phyloP scores from a whole-genome alignment of 163 green algal genomes.

The Coccomyxa subellipsoidea region DNA sequence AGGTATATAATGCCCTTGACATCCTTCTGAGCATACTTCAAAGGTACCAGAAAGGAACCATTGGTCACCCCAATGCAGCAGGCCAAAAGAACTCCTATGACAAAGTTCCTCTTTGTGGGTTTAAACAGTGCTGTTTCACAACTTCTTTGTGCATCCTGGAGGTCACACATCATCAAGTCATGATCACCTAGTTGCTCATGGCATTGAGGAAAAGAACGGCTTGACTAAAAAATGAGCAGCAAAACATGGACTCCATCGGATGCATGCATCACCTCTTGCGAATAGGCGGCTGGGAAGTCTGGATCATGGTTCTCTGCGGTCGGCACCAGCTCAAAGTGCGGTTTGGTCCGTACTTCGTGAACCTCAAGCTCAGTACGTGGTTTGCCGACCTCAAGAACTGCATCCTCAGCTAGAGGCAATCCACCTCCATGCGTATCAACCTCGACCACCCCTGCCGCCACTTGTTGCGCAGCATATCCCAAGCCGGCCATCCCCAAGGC shows the following conservation, averaged over 20 bases:
- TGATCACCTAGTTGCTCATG: too few relatives aligned
- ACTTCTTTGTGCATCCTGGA: too few relatives aligned
- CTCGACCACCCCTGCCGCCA: background rate
- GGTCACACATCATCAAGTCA: too few relatives aligned
- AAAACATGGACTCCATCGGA: too few relatives aligned
- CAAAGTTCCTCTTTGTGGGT: background rate
- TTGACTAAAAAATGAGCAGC: too few relatives aligned
- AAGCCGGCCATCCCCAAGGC: background rate
- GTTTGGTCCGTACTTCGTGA: background rate
- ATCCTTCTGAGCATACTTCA: constrained; percentile 8
- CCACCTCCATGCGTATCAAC: background rate
- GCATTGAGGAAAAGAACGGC: too few relatives aligned
- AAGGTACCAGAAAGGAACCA: background rate
- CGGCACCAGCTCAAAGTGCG: background rate
- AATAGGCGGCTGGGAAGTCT: background rate
- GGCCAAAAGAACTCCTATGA: background rate
- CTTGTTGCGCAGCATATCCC: background rate
- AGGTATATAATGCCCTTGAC: background rate
- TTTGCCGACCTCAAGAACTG: background rate
- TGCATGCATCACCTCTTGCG: background rate
- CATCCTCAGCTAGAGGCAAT: background rate
- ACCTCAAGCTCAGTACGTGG: too few relatives aligned
- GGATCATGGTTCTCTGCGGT: background rate
- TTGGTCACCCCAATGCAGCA: background rate
- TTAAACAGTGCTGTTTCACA: background rate